Percentiles rank a stretch among this genome's conserved stretches.
Conservation (phyloP, 2,329 filamentous ascomycete genomes). For the Alternaria brassicae region DNA sequence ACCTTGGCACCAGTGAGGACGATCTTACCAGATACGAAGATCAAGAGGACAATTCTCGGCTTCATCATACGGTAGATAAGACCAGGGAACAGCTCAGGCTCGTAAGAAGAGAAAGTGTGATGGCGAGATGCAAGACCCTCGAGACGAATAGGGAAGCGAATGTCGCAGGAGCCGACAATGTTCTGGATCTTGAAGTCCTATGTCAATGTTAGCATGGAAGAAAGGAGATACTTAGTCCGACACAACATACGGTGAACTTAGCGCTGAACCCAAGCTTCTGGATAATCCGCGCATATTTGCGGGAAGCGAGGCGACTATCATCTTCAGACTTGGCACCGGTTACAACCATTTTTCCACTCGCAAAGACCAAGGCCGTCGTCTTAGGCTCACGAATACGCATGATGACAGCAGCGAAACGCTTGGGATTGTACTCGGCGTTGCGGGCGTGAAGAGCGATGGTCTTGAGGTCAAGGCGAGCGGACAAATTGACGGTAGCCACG, state of each 20-base stretch:
- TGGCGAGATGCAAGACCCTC: conserved; percentile 95
- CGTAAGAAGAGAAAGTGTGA: conserved; percentile 95
- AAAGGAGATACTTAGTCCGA: conserved; percentile 18
- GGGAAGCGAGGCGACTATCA: conserved; percentile 93
- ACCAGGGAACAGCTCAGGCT: conserved; percentile 97
- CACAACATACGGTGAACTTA: conserved; percentile 75
- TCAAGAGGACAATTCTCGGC: conserved; percentile 96
- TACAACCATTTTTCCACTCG: conserved; percentile 98
- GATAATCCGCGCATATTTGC: conserved; percentile 98
- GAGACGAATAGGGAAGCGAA: conserved; percentile 98
- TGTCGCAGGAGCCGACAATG: conserved; percentile 97
- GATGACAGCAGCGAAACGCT: conserved; percentile 99
- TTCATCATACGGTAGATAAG: conserved; percentile 99
- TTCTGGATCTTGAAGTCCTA: conserved; percentile 95
- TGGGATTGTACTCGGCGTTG: conserved; percentile 98
- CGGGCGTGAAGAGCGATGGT: conserved; percentile 97
- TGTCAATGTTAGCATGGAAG: conserved; percentile 24
- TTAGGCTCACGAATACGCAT: conserved; percentile 99
- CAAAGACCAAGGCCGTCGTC: conserved; percentile 97
- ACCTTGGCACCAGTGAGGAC: conserved; percentile 97
- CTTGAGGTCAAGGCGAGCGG: conserved; percentile 97
- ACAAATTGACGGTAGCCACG: conserved; percentile 98
- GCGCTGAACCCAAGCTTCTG: conserved; percentile 99
- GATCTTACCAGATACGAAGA: conserved; percentile 98
- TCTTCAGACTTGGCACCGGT: conserved; percentile 98